Conservation (phyloP, 2,329 filamentous ascomycete species). For the Calonectria pauciramosa region DNA sequence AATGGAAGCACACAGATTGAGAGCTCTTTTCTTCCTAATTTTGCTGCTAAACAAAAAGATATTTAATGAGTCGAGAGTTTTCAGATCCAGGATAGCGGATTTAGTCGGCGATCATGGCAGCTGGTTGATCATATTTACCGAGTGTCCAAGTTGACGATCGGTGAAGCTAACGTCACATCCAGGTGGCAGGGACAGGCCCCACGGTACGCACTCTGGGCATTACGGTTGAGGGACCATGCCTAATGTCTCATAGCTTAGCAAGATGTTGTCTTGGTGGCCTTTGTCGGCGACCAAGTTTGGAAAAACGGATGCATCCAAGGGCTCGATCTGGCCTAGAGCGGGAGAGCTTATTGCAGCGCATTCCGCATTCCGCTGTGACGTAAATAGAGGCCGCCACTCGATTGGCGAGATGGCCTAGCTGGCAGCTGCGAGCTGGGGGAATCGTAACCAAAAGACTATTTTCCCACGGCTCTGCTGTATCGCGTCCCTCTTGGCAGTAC, state of each 20-base stretch:
- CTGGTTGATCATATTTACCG: neutral
- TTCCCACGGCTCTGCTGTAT: neutral
- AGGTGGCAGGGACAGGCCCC: neutral
- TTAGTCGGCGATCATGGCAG: too few species aligned
- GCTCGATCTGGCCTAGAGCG: neutral
- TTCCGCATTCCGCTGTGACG: constrained; percentile 10
- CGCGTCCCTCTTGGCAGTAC: neutral
- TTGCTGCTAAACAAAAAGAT: neutral
- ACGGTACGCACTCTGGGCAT: neutral
- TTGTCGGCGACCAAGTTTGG: constrained; percentile 1
- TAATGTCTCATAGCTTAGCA: neutral
- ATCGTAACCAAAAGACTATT: neutral
- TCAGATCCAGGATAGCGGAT: too few species aligned
- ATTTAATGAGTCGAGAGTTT: neutral
- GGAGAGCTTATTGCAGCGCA: constrained; percentile 15
- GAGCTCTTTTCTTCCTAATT: neutral
- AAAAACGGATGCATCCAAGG: constrained; percentile 1
- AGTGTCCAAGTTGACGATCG: neutral
- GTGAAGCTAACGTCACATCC: neutral
- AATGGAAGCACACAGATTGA: neutral
- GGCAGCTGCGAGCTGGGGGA: neutral
- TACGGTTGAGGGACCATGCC: neutral
- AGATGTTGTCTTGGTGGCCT: neutral
- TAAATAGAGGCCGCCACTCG: constrained; percentile 5
- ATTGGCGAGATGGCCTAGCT: constrained; percentile 18